phyloP scores from a whole-genome alignment of 805 yeast genomes.

The Metschnikowia lachancei region DNA sequence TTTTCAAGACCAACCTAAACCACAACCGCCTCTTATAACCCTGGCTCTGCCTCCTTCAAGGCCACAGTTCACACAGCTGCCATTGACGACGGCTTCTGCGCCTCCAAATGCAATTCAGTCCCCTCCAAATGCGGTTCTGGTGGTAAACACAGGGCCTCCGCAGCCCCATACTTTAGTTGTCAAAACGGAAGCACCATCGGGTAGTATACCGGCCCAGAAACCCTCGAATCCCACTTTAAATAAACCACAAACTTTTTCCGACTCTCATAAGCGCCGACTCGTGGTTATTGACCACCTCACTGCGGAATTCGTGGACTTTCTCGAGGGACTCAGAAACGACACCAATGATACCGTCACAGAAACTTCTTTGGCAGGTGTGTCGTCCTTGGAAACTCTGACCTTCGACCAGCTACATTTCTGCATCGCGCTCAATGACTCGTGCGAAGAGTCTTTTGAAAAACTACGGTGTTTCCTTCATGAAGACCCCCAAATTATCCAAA shows the following conservation, averaged over 20 bases:
- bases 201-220: neutral
- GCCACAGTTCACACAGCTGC: too few relatives aligned
- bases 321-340: neutral
- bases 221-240: neutral
- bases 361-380: neutral
- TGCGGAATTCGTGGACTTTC: neutral
- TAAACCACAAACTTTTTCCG: neutral
- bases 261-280: neutral
- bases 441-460: neutral
- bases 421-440: neutral
- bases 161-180: neutral
- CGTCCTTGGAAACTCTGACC: neutral
- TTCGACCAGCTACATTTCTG: conserved; percentile 8
- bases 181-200: neutral
- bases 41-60: too few relatives aligned
- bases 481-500: neutral
- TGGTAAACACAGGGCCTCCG: neutral
- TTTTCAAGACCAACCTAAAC: neutral
- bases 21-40: neutral
- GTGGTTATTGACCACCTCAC: neutral
- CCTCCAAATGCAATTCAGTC: neutral
- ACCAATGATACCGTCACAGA: neutral
- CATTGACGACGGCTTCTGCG: neutral
- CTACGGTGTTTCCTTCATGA: neutral
- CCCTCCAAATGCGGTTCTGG: neutral